Percentiles rank a stretch among this genome's conserved stretches.
Evolutionary conservation across 257 asterid species (phyloP).

Genomic region (Solanum sitiens): DNA sequence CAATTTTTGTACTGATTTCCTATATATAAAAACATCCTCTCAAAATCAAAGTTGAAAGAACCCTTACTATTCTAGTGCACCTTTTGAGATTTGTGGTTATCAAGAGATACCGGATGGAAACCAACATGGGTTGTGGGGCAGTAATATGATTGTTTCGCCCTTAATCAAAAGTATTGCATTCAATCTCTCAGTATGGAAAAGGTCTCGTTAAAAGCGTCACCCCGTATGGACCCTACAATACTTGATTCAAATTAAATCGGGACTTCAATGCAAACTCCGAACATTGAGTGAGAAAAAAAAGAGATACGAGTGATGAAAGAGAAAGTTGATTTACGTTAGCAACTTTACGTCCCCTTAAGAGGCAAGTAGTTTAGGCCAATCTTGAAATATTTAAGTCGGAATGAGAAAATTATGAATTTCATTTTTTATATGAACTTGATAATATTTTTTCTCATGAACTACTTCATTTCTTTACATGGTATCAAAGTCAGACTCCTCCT

Average conservation of each 20-base stretch:
- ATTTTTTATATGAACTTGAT: too few species aligned
- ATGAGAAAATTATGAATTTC: not conserved
- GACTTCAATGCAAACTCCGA: too few species aligned
- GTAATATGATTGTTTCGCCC: too few species aligned
- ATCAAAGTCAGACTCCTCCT: not conserved
- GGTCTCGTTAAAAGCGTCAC: not conserved
- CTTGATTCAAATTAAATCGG: rapidly evolving
- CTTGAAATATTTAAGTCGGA: not conserved
- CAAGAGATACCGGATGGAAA: not conserved
- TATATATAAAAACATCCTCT: not conserved
- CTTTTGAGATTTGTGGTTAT: not conserved
- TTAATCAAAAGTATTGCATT: too few species aligned
- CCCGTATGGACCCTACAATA: not conserved
- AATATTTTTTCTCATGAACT: not conserved
- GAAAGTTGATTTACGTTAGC: not conserved
- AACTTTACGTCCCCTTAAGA: not conserved
- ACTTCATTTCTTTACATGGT: too few species aligned
- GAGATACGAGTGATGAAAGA: too few species aligned
- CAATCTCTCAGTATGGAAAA: rapidly evolving
- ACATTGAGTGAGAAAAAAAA: too few species aligned
- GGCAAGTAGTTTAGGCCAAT: not conserved
- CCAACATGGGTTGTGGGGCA: not conserved
- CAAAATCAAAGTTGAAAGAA: not conserved
- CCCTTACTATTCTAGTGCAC: not conserved
- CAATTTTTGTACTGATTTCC: not conserved